phyloP scores from a whole-genome alignment of 345 rosid species.

The Dipteronia dyeriana region DNA sequence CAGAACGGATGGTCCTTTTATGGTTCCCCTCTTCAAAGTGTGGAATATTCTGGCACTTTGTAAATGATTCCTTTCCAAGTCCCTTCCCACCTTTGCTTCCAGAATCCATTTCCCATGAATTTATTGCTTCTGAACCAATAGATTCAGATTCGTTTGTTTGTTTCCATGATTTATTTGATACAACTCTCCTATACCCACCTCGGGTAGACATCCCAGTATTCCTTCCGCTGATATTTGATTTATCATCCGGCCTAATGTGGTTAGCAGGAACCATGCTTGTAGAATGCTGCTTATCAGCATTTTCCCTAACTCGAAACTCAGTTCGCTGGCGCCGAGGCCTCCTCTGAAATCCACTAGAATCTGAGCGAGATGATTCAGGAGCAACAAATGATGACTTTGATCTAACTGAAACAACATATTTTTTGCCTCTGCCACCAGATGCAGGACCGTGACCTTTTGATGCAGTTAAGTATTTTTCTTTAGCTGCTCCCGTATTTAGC shows the following conservation, averaged over 20 bases:
- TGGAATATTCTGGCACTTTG: conserved; percentile 43
- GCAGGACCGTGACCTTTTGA: conserved; percentile 42
- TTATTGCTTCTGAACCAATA: conserved; percentile 34
- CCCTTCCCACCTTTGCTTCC: conserved; percentile 52
- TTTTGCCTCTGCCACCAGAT: conserved; percentile 50
- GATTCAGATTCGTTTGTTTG: conserved; percentile 52
- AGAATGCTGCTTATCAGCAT: conserved; percentile 41
- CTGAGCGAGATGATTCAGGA: conserved; percentile 56
- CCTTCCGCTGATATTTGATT: conserved; percentile 48
- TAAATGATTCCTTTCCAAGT: conserved; percentile 46
- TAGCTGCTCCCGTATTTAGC: conserved; percentile 37
- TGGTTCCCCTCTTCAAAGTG: conserved; percentile 46
- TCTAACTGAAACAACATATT: conserved; percentile 46
- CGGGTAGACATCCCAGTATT: conserved; percentile 35
- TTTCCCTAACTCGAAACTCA: conserved; percentile 81
- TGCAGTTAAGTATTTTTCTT: conserved; percentile 35
- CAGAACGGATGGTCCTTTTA: conserved; percentile 48
- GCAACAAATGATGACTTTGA: conserved; percentile 47
- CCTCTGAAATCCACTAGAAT: conserved; percentile 63
- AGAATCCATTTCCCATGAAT: conserved; percentile 42
- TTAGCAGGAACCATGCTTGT: conserved; percentile 34
- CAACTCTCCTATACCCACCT: conserved; percentile 51
- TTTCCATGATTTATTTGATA: conserved; percentile 57
- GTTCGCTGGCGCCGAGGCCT: conserved; percentile 59
- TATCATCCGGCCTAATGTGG: conserved; percentile 48